Percentiles rank a stretch among this genome's conserved stretches.
Evolutionary conservation across 2,329 filamentous ascomycete genomes (phyloP).

Genomic region (Xylaria polymorpha): DNA sequence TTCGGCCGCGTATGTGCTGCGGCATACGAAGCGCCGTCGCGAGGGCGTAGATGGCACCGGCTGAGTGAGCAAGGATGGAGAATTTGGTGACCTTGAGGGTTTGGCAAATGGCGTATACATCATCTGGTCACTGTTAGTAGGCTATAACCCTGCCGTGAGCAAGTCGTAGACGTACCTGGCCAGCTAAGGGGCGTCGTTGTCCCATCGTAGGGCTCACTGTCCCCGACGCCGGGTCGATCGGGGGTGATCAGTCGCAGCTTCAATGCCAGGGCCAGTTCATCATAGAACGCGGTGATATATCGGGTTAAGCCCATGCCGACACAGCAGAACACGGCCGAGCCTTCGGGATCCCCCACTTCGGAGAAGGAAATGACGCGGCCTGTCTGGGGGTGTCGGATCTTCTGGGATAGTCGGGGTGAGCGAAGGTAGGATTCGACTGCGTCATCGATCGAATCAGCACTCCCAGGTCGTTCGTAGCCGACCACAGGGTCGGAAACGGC

Average conservation of each 20-base stretch:
- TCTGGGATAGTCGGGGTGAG: conserved; percentile 86
- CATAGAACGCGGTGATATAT: conserved; percentile 97
- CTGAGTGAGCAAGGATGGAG: conserved; percentile 94
- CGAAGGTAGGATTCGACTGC: conserved; percentile 87
- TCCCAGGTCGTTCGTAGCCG: conserved; percentile 78
- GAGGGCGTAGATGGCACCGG: conserved; percentile 96
- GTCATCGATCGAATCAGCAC: conserved; percentile 87
- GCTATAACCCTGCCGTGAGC: not conserved
- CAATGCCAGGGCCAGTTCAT: conserved; percentile 89
- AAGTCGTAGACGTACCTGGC: conserved; percentile 74
- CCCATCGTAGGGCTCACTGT: conserved; percentile 87
- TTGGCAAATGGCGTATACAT: conserved; percentile 94
- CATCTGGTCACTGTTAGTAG: conserved; percentile 61
- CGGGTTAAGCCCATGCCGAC: conserved; percentile 97
- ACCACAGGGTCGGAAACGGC: conserved; percentile 57
- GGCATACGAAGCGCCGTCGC: conserved; percentile 96
- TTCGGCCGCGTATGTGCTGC: conserved; percentile 91
- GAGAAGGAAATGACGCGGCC: conserved; percentile 94
- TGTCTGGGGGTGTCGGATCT: conserved; percentile 85
- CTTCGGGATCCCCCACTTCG: conserved; percentile 92
- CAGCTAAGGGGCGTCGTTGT: conserved; percentile 89
- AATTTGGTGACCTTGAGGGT: conserved; percentile 93
- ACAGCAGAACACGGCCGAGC: conserved; percentile 93
- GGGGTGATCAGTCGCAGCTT: conserved; percentile 92
- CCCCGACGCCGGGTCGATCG: conserved; percentile 92